Evolutionary conservation across 305 asterid genomes (phyloP).

Genomic region (Fraxinus nigra): DNA sequence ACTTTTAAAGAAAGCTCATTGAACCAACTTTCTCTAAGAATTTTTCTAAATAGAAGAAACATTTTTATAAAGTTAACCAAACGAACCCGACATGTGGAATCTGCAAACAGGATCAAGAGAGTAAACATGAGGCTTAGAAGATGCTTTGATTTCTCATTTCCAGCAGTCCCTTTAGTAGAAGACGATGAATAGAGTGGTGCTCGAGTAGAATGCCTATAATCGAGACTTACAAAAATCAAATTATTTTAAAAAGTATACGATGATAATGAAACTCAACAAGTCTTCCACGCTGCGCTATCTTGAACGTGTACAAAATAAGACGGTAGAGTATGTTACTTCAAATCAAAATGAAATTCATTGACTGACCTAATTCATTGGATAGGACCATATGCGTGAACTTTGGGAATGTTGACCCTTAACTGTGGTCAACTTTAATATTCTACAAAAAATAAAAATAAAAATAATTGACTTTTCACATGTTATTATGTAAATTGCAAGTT

Average conservation of each 20-base stretch:
- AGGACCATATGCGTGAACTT: background rate
- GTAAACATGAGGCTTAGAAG: background rate
- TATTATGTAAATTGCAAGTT: no score
- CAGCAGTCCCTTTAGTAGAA: background rate
- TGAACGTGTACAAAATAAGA: no score
- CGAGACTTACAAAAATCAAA: background rate
- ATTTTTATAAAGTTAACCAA: no score
- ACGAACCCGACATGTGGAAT: no score
- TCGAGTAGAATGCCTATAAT: no score
- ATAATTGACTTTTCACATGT: background rate
- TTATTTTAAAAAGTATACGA: no score
- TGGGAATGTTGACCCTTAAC: background rate
- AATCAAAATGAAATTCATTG: background rate
- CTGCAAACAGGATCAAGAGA: slow-evolving; percentile 3
- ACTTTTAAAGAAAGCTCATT: background rate
- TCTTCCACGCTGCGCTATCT: background rate
- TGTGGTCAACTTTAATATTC: background rate
- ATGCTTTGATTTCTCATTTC: slow-evolving; percentile 7
- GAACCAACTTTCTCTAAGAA: no score
- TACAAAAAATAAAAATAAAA: no score
- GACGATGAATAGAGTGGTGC: background rate
- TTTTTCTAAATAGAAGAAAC: no score
- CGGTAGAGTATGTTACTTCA: background rate
- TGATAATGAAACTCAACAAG: no score
- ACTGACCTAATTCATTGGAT: background rate